Evolutionary conservation across 2,329 filamentous ascomycete species (phyloP).

Genomic region (Ceratocystis albifundus): DNA sequence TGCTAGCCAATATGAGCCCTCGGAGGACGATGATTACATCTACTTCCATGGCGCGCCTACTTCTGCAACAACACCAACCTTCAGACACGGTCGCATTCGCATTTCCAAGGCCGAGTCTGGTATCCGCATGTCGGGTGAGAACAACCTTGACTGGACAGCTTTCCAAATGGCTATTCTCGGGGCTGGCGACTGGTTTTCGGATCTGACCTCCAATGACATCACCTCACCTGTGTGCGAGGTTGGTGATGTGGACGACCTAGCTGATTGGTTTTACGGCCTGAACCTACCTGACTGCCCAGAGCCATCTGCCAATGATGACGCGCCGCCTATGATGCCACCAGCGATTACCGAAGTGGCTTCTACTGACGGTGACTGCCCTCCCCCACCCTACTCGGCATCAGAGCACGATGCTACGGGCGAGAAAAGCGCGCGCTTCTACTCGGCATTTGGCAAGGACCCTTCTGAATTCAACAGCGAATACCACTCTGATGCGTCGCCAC

Average conservation of each 20-base stretch:
- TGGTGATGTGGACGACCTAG: conserved; percentile 40
- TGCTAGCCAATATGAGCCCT: conserved; percentile 25
- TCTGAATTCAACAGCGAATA: conserved; percentile 6
- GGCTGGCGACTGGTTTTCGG: conserved; percentile 42
- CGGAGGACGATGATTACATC: conserved; percentile 36
- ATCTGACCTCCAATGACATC: conserved; percentile 32
- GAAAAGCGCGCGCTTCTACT: conserved; percentile 9
- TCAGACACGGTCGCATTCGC: conserved; percentile 46
- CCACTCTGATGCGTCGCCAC: not conserved
- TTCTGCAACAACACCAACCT: conserved; percentile 39
- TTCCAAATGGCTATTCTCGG: conserved; percentile 55
- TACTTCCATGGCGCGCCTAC: conserved; percentile 40
- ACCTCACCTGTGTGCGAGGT: conserved; percentile 31
- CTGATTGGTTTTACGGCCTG: conserved; percentile 39
- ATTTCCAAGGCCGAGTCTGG: conserved; percentile 37
- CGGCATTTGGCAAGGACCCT: conserved; percentile 3
- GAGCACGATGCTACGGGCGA: conserved; percentile 1
- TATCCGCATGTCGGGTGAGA: conserved; percentile 21
- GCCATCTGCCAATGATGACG: not conserved
- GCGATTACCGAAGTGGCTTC: not conserved
- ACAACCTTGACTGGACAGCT: conserved; percentile 50
- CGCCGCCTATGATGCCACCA: not conserved
- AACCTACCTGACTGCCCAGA: conserved; percentile 18
- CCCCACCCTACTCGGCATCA: not conserved
- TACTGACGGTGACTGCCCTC: not conserved